phyloP scores from a whole-genome alignment of 2,329 filamentous ascomycete genomes.

The Fusarium anguioides region DNA sequence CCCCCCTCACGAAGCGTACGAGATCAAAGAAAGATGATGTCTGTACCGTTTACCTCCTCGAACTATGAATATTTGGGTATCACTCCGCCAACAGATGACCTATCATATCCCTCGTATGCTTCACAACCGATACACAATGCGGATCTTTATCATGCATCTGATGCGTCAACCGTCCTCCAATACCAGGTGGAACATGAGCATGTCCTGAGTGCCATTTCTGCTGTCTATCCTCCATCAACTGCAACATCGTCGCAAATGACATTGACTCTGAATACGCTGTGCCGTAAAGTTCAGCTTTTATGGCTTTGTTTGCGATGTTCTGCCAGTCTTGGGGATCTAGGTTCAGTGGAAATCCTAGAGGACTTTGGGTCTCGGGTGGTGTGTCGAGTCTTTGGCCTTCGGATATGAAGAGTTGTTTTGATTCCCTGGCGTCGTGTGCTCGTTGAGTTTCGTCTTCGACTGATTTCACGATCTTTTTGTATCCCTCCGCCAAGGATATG shows the following conservation, averaged over 20 bases:
- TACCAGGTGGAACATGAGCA: conserved; percentile 4
- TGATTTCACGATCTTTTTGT: conserved; percentile 37
- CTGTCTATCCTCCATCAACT: conserved; percentile 43
- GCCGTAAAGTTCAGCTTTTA: conserved; percentile 39
- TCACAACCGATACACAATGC: conserved; percentile 39
- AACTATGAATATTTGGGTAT: too few relatives aligned
- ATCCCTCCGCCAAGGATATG: conserved; percentile 41
- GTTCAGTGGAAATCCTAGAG: conserved; percentile 16
- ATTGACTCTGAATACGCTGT: not conserved
- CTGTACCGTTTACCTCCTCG: too few relatives aligned
- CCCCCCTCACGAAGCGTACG: too few relatives aligned
- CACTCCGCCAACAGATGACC: conserved; percentile 8
- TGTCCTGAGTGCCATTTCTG: conserved; percentile 40
- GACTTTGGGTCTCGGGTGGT: not conserved
- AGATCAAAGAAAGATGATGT: too few relatives aligned
- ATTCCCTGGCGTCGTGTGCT: conserved; percentile 27
- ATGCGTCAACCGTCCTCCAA: conserved; percentile 8
- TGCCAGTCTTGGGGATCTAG: conserved; percentile 37
- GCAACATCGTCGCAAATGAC: conserved; percentile 30
- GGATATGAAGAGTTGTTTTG: conserved; percentile 26
- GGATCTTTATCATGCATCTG: conserved; percentile 37
- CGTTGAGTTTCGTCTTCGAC: conserved; percentile 37
- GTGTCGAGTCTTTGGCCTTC: conserved; percentile 6
- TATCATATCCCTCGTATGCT: conserved; percentile 40
- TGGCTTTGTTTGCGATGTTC: conserved; percentile 29